A percentile compares a stretch with the other conserved stretches of the same genome.
Evolutionary conservation across 192 early-diverging fungal species (phyloP).

Genomic region (Physocladia obscura): DNA sequence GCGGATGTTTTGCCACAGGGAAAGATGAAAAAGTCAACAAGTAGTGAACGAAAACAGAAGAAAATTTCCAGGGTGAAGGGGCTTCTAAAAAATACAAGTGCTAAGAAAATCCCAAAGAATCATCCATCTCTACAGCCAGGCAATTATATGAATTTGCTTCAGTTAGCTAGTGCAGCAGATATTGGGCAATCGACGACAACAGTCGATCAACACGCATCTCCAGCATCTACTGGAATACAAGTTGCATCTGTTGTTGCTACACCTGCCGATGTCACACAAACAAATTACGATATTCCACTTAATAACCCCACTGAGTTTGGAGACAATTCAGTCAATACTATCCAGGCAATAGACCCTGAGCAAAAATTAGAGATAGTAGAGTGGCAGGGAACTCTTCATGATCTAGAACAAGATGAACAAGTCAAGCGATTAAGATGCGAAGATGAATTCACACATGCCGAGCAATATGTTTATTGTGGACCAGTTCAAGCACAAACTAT

Average conservation of each 20-base stretch:
- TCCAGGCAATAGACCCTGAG: too few relatives aligned
- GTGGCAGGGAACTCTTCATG: too few relatives aligned
- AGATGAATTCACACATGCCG: not conserved
- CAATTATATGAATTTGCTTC: not conserved
- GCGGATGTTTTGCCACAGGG: slow-evolving; percentile 12
- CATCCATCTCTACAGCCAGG: not conserved
- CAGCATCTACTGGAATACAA: too few relatives aligned
- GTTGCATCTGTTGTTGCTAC: too few relatives aligned
- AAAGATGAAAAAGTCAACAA: not conserved
- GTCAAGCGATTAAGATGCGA: not conserved
- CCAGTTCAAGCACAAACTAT: not conserved
- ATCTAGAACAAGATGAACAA: not conserved
- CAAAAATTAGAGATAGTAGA: too few relatives aligned
- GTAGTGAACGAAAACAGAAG: not conserved
- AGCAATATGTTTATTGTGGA: not conserved
- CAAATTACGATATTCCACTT: too few relatives aligned
- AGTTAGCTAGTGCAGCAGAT: not conserved
- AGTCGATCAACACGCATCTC: not conserved
- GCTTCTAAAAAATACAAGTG: not conserved
- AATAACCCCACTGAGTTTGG: too few relatives aligned
- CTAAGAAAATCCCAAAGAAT: not conserved
- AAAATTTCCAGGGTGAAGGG: not conserved
- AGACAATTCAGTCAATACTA: too few relatives aligned
- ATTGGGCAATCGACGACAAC: not conserved
- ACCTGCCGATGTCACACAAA: too few relatives aligned